These are phyloP conservation scores for Ascochyta rabiei DNA, from an alignment of 2,329 filamentous ascomycete genomes.

Conservation along the genomic window DNA sequence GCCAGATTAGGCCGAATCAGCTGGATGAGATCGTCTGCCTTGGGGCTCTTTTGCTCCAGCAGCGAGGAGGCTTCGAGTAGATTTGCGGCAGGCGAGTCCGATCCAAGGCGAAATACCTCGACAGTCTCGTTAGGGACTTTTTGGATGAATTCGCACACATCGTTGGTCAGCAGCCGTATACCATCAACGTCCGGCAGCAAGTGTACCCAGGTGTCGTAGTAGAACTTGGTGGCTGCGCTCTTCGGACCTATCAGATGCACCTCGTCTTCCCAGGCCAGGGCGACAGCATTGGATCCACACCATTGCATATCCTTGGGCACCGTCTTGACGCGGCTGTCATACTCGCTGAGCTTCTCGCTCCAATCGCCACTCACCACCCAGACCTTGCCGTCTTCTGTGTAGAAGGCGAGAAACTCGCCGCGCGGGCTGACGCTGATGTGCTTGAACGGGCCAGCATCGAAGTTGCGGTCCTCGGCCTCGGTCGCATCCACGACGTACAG, in stretches of 20 bases:
- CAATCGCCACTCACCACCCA: constrained; percentile 97
- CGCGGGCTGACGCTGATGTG: constrained; percentile 92
- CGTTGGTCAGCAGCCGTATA: constrained; percentile 87
- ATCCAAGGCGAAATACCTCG: constrained; percentile 86
- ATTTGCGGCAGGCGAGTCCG: constrained; percentile 88
- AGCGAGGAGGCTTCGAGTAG: constrained; percentile 90
- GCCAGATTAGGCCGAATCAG: constrained; percentile 85
- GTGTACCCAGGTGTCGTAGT: constrained; percentile 91
- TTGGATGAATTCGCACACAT: constrained; percentile 97
- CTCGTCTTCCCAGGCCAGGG: constrained; percentile 97
- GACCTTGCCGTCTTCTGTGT: constrained; percentile 79
- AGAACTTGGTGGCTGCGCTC: constrained; percentile 76
- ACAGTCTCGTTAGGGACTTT: constrained; percentile 86
- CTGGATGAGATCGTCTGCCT: constrained; percentile 97
- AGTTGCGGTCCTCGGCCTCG: constrained; percentile 87
- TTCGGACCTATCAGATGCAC: constrained; percentile 90
- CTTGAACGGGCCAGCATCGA: constrained; percentile 90
- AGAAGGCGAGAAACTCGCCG: constrained; percentile 85
- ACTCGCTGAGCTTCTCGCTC: constrained; percentile 88
- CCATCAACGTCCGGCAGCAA: constrained; percentile 87
- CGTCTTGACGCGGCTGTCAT: constrained; percentile 85
- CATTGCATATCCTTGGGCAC: constrained; percentile 87
- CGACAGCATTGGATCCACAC: constrained; percentile 93
- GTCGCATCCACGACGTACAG: constrained; percentile 86
- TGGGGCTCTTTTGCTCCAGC: constrained; percentile 90